phyloP scores from a whole-genome alignment of 768 basidiomycete species.

The Boletus bicolor region DNA sequence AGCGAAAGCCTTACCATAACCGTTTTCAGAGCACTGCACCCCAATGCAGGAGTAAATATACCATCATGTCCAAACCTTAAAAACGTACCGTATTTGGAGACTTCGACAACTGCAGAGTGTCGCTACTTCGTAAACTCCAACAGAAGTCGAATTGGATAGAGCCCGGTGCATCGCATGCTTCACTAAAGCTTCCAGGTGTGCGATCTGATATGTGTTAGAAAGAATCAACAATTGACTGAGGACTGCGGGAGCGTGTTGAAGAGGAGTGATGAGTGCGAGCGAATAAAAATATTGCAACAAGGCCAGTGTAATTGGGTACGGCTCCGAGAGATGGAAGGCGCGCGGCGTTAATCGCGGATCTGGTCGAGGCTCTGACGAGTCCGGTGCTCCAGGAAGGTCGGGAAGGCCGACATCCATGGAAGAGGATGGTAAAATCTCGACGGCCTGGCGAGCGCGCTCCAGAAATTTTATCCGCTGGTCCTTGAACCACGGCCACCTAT shows the following conservation, averaged over 20 bases:
- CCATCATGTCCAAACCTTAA: conserved; percentile 11
- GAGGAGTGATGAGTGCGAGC: conserved; percentile 76
- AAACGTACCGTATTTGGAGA: conserved; percentile 78
- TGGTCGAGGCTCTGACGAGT: conserved; percentile 50
- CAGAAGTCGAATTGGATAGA: conserved; percentile 78
- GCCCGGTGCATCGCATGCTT: conserved; percentile 93
- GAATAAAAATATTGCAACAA: conserved; percentile 94
- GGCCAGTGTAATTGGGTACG: conserved; percentile 85
- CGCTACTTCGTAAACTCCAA: conserved; percentile 93
- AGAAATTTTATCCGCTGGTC: conserved; percentile 61
- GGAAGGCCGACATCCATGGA: conserved; percentile 63
- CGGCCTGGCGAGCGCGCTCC: conserved; percentile 50
- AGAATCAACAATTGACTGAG: conserved; percentile 84
- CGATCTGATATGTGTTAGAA: conserved; percentile 75
- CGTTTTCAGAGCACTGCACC: conserved; percentile 66
- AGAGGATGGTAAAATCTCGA: conserved; percentile 58
- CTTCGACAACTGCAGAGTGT: conserved; percentile 87
- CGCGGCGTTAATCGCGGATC: conserved; percentile 83
- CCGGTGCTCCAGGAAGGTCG: conserved; percentile 51
- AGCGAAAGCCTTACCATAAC: conserved; percentile 60
- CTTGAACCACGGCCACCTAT: conserved; percentile 95
- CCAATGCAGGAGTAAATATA: conserved; percentile 7
- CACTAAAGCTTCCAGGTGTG: conserved; percentile 73
- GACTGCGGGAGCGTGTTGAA: conserved; percentile 89
- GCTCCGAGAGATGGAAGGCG: conserved; percentile 77